Percentiles rank a stretch among this genome's conserved stretches.
These are phyloP conservation scores for Aureobasidium musti DNA, from an alignment of 2,329 filamentous ascomycete genomes.

Conservation along the genomic window DNA sequence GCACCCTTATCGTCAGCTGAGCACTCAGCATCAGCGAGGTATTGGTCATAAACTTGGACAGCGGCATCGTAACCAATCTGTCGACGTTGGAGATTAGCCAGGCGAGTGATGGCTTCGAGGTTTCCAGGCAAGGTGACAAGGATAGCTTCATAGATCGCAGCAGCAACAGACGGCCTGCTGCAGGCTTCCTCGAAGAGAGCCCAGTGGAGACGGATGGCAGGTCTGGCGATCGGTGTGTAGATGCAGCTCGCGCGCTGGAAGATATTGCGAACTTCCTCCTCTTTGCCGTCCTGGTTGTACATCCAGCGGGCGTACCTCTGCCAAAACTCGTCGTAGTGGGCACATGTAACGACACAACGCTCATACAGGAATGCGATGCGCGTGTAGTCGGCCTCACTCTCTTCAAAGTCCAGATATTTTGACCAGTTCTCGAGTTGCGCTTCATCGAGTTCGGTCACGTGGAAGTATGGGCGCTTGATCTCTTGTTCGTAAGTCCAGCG, in stretches of 20 bases:
- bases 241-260: slow-evolving; percentile 83
- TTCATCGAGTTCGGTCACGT: slow-evolving; percentile 89
- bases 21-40: slow-evolving; percentile 71
- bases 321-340: slow-evolving; percentile 98
- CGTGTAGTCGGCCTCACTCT: slow-evolving; percentile 73
- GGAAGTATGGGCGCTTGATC: slow-evolving; percentile 95
- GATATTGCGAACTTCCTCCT: slow-evolving; percentile 87
- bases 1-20: slow-evolving; percentile 82
- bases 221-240: slow-evolving; percentile 83
- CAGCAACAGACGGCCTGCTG: slow-evolving; percentile 73
- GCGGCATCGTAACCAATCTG: slow-evolving; percentile 82
- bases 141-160: slow-evolving; percentile 81
- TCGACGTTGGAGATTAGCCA: slow-evolving; percentile 82
- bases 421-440: slow-evolving; percentile 85
- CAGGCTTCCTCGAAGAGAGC: slow-evolving; percentile 92
- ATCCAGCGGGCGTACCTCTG: slow-evolving; percentile 97
- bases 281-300: slow-evolving; percentile 73
- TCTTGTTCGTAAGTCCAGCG: slow-evolving; percentile 94
- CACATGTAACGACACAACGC: slow-evolving; percentile 86
- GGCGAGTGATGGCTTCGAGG: slow-evolving; percentile 82
- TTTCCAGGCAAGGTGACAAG: slow-evolving; percentile 74
- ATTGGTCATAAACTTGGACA: slow-evolving; percentile 76
- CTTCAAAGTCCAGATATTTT: slow-evolving; percentile 96
- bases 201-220: slow-evolving; percentile 83
- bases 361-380: slow-evolving; percentile 86